Conservation (phyloP, 768 basidiomycete species). For the Russula foetens region DNA sequence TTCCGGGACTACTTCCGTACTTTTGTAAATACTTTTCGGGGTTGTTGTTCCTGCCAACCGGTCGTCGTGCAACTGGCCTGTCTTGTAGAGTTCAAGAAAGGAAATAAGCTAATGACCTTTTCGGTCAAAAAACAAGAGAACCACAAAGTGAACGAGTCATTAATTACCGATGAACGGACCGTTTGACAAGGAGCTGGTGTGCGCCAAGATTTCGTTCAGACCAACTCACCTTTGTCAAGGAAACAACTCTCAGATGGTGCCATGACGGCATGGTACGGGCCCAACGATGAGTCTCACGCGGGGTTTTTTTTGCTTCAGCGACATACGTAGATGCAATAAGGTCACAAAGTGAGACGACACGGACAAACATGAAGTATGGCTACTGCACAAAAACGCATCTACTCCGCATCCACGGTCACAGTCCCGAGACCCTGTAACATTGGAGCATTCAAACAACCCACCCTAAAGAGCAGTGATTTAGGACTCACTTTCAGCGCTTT, state of each 20-base stretch:
- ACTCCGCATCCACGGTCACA: slow-evolving; percentile 73
- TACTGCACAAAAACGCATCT: slow-evolving; percentile 24
- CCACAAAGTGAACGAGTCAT: neutral
- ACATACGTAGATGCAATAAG: neutral
- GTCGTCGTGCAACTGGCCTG: neutral
- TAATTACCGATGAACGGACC: neutral
- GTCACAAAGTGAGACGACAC: neutral
- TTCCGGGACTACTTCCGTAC: neutral
- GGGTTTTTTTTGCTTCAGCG: neutral
- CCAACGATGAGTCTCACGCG: neutral
- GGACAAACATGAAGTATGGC: neutral
- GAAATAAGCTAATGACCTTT: neutral
- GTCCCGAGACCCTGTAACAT: slow-evolving; percentile 72
- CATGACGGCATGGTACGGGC: neutral
- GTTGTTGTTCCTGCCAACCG: too few relatives aligned
- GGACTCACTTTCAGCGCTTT: slow-evolving; percentile 75
- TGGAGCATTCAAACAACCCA: slow-evolving; percentile 6
- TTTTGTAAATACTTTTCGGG: neutral
- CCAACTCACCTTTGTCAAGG: neutral
- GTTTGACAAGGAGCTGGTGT: neutral
- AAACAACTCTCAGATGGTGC: neutral
- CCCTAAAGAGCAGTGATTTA: slow-evolving; percentile 7
- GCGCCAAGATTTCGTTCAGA: neutral
- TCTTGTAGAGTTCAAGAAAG: neutral
- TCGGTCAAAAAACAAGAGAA: neutral